Evolutionary conservation across 306 rosid genomes (phyloP).

Genomic region (Vachellia pachyceras): DNA sequence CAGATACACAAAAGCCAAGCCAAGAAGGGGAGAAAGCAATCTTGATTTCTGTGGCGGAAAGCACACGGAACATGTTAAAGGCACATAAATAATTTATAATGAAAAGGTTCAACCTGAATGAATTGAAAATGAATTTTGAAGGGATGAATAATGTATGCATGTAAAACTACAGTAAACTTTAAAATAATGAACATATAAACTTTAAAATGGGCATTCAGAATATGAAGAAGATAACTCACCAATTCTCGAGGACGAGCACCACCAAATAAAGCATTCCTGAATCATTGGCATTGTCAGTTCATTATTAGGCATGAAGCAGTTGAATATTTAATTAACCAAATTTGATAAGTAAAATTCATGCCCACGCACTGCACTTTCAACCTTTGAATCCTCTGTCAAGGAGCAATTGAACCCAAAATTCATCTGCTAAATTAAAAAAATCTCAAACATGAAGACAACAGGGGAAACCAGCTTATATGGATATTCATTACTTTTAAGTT

Average conservation of each 20-base stretch:
- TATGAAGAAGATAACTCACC: constrained; percentile 52
- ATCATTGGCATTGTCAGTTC: constrained; percentile 40
- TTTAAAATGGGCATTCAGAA: constrained; percentile 26
- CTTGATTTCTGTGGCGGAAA: constrained; percentile 5
- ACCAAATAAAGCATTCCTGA: constrained; percentile 87
- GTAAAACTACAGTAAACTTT: neutral
- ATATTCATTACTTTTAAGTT: neutral
- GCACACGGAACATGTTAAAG: constrained; percentile 11
- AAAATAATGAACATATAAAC: neutral
- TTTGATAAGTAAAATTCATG: neutral
- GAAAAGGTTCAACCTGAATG: neutral
- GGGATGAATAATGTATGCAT: neutral
- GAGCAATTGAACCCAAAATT: neutral
- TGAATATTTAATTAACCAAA: constrained; percentile 27
- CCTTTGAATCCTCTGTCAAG: neutral
- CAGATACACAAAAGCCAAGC: constrained; percentile 32
- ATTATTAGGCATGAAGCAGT: constrained; percentile 30
- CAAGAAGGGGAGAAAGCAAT: neutral
- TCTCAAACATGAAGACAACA: neutral
- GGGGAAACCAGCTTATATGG: neutral
- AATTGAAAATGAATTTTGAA: neutral
- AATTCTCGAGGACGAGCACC: constrained; percentile 98
- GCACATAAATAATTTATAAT: too few species aligned
- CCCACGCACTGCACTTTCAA: neutral
- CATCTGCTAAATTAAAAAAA: constrained; percentile 3